phyloP scores from a whole-genome alignment of 805 yeast genomes.

The Candida taoyuanica region DNA sequence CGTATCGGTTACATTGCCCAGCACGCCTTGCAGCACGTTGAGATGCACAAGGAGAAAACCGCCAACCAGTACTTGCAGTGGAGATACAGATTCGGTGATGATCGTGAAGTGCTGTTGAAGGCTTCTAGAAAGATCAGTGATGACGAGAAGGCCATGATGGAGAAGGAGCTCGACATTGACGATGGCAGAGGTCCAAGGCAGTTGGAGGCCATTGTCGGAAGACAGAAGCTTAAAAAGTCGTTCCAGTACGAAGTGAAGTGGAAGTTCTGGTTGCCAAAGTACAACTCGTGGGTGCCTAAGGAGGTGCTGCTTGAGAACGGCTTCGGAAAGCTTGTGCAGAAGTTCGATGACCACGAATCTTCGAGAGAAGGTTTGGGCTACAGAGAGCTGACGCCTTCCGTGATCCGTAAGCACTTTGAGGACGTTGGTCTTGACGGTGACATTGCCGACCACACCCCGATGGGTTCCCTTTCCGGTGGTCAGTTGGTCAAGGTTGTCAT shows the following conservation, averaged over 20 bases:
- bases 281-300: constrained; percentile 88
- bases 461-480: constrained; percentile 97
- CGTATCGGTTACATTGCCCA: constrained; percentile 99
- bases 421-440: constrained; percentile 97
- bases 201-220: constrained; percentile 92
- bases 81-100: constrained; percentile 98
- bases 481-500: constrained; percentile 97
- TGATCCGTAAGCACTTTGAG: constrained; percentile 93
- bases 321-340: constrained; percentile 86
- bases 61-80: constrained; percentile 97
- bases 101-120: constrained; percentile 90
- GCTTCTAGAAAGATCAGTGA: constrained; percentile 86
- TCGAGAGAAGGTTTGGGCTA: constrained; percentile 98
- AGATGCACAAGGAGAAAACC: constrained; percentile 94
- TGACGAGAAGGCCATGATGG: constrained; percentile 74
- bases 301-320: constrained; percentile 80
- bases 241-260: constrained; percentile 97
- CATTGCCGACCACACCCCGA: constrained; percentile 96
- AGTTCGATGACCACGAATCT: constrained; percentile 98
- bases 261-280: constrained; percentile 87
- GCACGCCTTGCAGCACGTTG: constrained; percentile 96
- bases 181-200: constrained; percentile 88
- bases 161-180: constrained; percentile 67
- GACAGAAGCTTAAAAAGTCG: constrained; percentile 93
- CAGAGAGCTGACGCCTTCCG: constrained; percentile 88